Evolutionary conservation across 805 yeast species (phyloP), one percentile per base, ranked within the genome.

Genomic region (Kodamaea kaohsiungensis): DNA sequence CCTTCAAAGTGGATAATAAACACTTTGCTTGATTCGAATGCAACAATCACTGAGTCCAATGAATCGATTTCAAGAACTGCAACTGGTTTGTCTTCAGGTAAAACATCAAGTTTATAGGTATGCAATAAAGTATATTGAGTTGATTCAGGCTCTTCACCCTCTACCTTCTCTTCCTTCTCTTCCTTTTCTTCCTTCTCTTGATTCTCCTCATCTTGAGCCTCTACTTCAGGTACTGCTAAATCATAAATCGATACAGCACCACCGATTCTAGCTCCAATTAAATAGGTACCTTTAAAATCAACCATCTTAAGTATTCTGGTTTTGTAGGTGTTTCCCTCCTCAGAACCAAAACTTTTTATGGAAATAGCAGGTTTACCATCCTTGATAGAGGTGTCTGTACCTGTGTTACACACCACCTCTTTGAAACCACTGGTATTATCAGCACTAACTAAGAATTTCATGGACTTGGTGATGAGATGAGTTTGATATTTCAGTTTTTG

Each of bases 371-470:
- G 89, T 10, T 73, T 69, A 0, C 87, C 87, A 35, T 81, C 80
- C 63, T 86, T 84, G 43, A 77, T 75, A 5, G 97, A 88, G 2
- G 97, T 91, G 63, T 92, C 96, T 0, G 93, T 86, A 0, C 92
- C 93, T 50, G 78, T 72, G 16, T 72, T 66, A 61, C 91, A 90
- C 4, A 77, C 63, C 7, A 89, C 72, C 64, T 86, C 91, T 59
- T 87, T 87, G 52, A 86, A 59, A 5, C 82, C 76, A 0, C 92
- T 91, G 1, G 82, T 79, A 61, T 88, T 92, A 56, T 83, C 88
- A 15, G 89, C 81, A 43, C 90, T 76, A 2, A 78, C 85, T 46
- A 88, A 61, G 12, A 87, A 65, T 67, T 80, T 86, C 93, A 88
- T 86, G 22, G 33, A 12, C 35, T 12, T 48, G 46, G 17, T 40